Evolutionary conservation across 2,329 filamentous ascomycete species (phyloP), one percentile per base, ranked within the genome.

Genomic region (Phyllosticta capitalensis): DNA sequence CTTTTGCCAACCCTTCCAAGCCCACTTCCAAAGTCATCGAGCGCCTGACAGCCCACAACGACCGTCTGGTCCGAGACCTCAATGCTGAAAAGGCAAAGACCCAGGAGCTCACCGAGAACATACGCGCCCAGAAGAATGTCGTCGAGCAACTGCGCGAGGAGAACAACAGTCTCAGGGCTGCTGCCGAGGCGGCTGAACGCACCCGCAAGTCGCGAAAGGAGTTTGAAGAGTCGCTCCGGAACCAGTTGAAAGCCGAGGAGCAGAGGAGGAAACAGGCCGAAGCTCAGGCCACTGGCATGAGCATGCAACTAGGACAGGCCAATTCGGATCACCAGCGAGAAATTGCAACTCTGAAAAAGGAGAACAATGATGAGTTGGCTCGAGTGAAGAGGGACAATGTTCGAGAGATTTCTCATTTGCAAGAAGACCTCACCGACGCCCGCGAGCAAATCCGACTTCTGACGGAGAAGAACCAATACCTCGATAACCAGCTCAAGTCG

Each of bases 31-130:
- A 60, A 49, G 58, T 60, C 54, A 90, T 91, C 71, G 89, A 91
- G 74, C 82, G 83, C 66, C 79, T 91, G 38, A 87, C 89, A 71
- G 85, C 84, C 55, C 87, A 90, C 68, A 90, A 89, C 65, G 88
- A 90, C 67, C 79, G 83, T 51, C 76, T 90, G 50, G 87, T 87
- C 67, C 81, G 87, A 52, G 87, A 90, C 63, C 64, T 74, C 50
- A 68, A 71, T 48, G 65, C 69, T 22, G 67, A 71, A 52, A 63
- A 67, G 48, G 63, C 69, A 17, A 68, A 68, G 61, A 81, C 84
- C 38, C 85, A 89, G 59, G 87, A 89, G 68, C 78, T 84, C 12
- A 83, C 83, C 65, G 81, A 86, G 67, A 79, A 81, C 3, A 81
- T 85, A 9, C 74, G 83, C 38, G 79, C 78, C 50, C 85, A 89